Percentiles rank a stretch among this genome's conserved stretches.
Conservation (phyloP, 257 asterid species). For the Scutellaria minor region DNA sequence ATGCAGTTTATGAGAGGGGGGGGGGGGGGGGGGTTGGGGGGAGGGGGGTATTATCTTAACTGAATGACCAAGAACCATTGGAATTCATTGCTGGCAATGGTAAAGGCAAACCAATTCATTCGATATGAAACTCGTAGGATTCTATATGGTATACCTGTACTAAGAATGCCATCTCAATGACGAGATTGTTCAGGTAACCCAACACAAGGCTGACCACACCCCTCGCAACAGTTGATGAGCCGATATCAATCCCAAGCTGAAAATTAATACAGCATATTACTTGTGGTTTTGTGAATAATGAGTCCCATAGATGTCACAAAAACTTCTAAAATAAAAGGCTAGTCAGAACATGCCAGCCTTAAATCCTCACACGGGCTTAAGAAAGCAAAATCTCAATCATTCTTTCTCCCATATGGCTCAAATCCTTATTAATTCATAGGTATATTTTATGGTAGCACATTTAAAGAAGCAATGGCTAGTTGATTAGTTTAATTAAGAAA, state of each 20-base stretch:
- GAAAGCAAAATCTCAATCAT: slow-evolving; percentile 6
- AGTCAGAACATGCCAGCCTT: neutral
- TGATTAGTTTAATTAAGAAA: neutral
- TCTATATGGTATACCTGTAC: slow-evolving; percentile 57
- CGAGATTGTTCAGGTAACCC: slow-evolving; percentile 82
- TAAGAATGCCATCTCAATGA: slow-evolving; percentile 86
- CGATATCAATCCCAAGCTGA: slow-evolving; percentile 80
- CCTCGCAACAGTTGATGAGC: slow-evolving; percentile 89
- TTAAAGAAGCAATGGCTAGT: neutral
- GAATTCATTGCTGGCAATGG: neutral
- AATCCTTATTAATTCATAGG: neutral
- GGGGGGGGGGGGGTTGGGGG: neutral
- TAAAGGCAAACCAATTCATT: slow-evolving; percentile 1
- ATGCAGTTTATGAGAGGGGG: too few relatives aligned
- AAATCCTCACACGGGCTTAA: neutral
- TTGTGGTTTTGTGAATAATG: slow-evolving; percentile 1
- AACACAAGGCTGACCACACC: slow-evolving; percentile 90
- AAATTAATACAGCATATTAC: slow-evolving; percentile 25
- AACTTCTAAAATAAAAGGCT: neutral
- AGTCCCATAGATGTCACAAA: neutral
- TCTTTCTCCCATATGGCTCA: neutral
- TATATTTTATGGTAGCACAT: slow-evolving; percentile 1
- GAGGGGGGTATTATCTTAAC: neutral
- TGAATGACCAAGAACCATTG: too few relatives aligned
- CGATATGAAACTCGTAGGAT: neutral